These are phyloP conservation scores for Aspergillus quadricinctus DNA, from an alignment of 2,329 filamentous ascomycete genomes.

Conservation along the genomic window DNA sequence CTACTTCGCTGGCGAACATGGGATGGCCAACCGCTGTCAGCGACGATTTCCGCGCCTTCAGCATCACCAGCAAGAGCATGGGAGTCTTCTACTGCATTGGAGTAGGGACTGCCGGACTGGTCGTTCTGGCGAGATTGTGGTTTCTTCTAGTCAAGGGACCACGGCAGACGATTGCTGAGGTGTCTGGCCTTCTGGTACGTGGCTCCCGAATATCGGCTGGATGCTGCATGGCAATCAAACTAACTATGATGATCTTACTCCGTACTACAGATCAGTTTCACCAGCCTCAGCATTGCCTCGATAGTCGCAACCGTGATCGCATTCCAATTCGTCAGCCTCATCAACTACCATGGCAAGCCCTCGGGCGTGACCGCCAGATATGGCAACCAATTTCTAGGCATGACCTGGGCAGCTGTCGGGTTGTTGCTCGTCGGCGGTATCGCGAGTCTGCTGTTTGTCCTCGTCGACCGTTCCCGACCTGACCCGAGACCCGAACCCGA, in stretches of 20 bases:
- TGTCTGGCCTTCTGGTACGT: slow-evolving; percentile 44
- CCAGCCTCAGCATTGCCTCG: slow-evolving; percentile 65
- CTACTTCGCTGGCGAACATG: slow-evolving; percentile 50
- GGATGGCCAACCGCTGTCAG: slow-evolving; percentile 55
- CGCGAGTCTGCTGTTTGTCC: slow-evolving; percentile 25
- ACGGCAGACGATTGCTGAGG: slow-evolving; percentile 48
- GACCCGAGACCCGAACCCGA: slow-evolving; percentile 1
- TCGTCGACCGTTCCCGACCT: slow-evolving; percentile 14
- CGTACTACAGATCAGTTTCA: slow-evolving; percentile 45
- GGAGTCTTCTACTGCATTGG: slow-evolving; percentile 59
- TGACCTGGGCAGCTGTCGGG: slow-evolving; percentile 57
- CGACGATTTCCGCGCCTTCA: slow-evolving; percentile 49
- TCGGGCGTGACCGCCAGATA: slow-evolving; percentile 48
- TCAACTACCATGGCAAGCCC: slow-evolving; percentile 51
- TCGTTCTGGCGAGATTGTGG: slow-evolving; percentile 44
- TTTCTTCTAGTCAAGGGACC: slow-evolving; percentile 44
- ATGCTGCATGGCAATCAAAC: not conserved
- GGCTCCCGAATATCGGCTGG: not conserved
- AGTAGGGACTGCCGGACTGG: slow-evolving; percentile 49
- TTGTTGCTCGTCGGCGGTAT: slow-evolving; percentile 28
- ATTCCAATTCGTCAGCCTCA: slow-evolving; percentile 48
- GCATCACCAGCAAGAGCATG: slow-evolving; percentile 47
- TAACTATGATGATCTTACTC: not conserved
- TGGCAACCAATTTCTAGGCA: slow-evolving; percentile 52
- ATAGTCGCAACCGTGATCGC: slow-evolving; percentile 66